Percentiles rank a stretch among this genome's conserved stretches.
Evolutionary conservation across 2,329 filamentous ascomycete genomes (phyloP).

Genomic region (Balansia obtecta): DNA sequence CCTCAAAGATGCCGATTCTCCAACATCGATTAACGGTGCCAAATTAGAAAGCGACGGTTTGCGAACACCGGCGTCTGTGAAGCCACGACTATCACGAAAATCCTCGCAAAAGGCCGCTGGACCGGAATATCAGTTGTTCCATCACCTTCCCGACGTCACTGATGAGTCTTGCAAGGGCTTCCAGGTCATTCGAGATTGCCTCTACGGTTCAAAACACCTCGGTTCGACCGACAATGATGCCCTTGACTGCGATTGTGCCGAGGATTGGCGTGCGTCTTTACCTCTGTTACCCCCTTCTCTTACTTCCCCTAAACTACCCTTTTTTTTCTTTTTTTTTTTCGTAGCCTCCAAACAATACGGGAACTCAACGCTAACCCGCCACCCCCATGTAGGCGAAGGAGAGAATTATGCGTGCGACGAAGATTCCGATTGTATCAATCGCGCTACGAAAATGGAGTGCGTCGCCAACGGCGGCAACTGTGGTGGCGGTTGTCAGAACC

Average conservation of each 20-base stretch:
- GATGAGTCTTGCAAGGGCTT: conserved; percentile 65
- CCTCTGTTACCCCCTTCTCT: not conserved
- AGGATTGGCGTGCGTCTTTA: conserved; percentile 76
- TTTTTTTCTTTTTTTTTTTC: not conserved
- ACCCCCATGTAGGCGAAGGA: conserved; percentile 35
- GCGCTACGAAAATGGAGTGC: conserved; percentile 96
- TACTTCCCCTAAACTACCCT: conserved; percentile 1
- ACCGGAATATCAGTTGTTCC: conserved; percentile 54
- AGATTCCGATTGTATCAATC: conserved; percentile 96
- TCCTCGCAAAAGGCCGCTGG: conserved; percentile 52
- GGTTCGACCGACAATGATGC: conserved; percentile 82
- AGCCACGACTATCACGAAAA: conserved; percentile 62
- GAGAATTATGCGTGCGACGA: conserved; percentile 82
- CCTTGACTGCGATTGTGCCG: conserved; percentile 86
- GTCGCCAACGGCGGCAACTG: conserved; percentile 68
- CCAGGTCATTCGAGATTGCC: conserved; percentile 69
- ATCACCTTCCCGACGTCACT: conserved; percentile 67
- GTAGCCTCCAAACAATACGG: too few relatives aligned
- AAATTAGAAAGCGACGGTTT: conserved; percentile 27
- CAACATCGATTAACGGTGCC: conserved; percentile 31
- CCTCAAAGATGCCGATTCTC: conserved; percentile 18
- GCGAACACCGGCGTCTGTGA: conserved; percentile 36
- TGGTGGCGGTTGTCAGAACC: conserved; percentile 79
- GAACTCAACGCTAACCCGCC: not conserved
- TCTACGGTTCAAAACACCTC: conserved; percentile 84